These are phyloP conservation scores for Scenedesmus sp. DNA, from an alignment of 163 green algal genomes.

Conservation along the genomic window DNA sequence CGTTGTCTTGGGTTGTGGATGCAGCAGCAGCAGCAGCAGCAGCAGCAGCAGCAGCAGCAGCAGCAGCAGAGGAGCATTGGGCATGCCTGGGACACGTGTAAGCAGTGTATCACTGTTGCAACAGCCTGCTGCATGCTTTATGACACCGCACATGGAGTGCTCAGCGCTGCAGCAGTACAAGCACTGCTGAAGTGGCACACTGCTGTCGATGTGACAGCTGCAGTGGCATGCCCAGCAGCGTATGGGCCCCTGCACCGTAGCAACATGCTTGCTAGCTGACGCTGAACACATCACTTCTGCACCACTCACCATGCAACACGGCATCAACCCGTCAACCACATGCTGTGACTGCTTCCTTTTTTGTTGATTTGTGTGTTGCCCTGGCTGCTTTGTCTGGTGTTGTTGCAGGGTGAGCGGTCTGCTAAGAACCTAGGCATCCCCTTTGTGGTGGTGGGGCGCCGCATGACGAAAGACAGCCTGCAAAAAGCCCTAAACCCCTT, in stretches of 20 bases:
- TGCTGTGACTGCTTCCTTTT: neutral
- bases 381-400: neutral
- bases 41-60: neutral
- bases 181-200: too few relatives aligned
- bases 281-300: neutral
- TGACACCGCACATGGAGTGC: too few relatives aligned
- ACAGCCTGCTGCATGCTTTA: too few relatives aligned
- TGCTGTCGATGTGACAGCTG: too few relatives aligned
- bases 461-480: slow-evolving; percentile 25
- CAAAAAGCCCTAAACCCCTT: slow-evolving; percentile 7
- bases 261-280: too few relatives aligned
- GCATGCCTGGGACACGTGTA: too few relatives aligned
- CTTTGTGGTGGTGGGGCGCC: slow-evolving; percentile 46
- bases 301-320: neutral
- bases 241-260: too few relatives aligned
- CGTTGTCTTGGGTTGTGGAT: neutral
- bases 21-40: neutral
- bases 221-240: too few relatives aligned
- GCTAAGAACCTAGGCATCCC: slow-evolving; percentile 40
- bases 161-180: too few relatives aligned
- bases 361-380: neutral
- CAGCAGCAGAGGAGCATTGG: too few relatives aligned
- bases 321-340: neutral
- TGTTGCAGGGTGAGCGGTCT: slow-evolving; percentile 28
- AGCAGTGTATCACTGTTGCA: too few relatives aligned